Base-by-base conservation (phyloP, 768 basidiomycete genomes). In the Phylloporus sp. region DNA sequence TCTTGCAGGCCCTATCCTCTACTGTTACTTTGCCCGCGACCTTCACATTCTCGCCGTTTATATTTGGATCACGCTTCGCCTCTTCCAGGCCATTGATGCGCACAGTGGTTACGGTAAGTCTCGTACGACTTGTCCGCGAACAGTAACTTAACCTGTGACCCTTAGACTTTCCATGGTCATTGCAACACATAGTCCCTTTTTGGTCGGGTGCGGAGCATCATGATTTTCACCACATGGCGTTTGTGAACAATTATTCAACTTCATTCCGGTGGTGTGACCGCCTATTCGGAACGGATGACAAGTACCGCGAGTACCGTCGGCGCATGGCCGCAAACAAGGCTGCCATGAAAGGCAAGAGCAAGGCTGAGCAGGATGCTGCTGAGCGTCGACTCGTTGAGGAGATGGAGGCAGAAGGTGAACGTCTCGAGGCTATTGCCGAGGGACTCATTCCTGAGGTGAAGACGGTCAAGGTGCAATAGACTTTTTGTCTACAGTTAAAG, bases 201-300 rank as follows among this genome's bases (percentile, higher is more conserved):
- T 98, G 95, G 95, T 88, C 90, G 7, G 95, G 95, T 34, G 94
- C 94, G 0, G 95, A 97, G 62, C 92, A 95, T 73, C 95, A 97
- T 68, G 95, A 97, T 66, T 97, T 93, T 82, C 95, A 98, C 72
- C 95, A 99, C 73, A 90, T 93, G 89, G 86, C 89, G 4, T 95
- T 94, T 76, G 83, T 82, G 45, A 93, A 94, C 77, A 95, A 95
- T 77, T 95, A 80, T 68, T 89, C 91, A 9, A 95, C 93, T 7
- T 90, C 87, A 20, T 97, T 97, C 84, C 82, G 93, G 35, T 95
- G 91, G 87, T 91, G 88, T 70, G 95, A 98, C 70, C 79, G 80
- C 53, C 71, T 92, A 58, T 85, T 90, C 63, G 94, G 94, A 45
- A 98, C 95, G 0, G 95, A 99, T 63, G 70, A 76, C 70, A 92